Conservation (phyloP, 345 rosid genomes). For the Eucalyptus rudis region DNA sequence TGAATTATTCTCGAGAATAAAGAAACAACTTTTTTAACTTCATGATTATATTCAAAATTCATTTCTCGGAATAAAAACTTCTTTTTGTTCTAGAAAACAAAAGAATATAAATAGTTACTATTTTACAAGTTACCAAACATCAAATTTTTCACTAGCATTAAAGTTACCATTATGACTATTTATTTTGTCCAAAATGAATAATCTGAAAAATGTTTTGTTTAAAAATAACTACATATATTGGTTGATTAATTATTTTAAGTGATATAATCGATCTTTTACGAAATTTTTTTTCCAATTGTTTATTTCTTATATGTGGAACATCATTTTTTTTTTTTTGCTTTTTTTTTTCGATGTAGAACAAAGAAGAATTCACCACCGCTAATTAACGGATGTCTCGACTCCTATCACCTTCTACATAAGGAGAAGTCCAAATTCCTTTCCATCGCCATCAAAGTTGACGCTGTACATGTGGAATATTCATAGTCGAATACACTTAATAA, state of each 20-base stretch:
- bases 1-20: too few relatives aligned
- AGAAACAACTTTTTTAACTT: too few relatives aligned
- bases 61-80: rapidly evolving
- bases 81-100: too few relatives aligned
- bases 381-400: neutral
- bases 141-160: neutral
- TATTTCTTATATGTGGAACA: neutral
- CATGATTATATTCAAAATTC: too few relatives aligned
- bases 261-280: too few relatives aligned
- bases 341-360: neutral
- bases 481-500: neutral
- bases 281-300: too few relatives aligned
- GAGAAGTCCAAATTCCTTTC: neutral
- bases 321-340: neutral
- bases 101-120: too few relatives aligned
- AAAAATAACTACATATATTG: too few relatives aligned
- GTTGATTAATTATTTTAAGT: neutral
- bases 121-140: too few relatives aligned
- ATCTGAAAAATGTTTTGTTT: too few relatives aligned
- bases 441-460: neutral
- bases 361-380: neutral
- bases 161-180: too few relatives aligned
- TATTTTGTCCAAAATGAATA: neutral
- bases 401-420: neutral
- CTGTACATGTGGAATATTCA: neutral